Base-by-base conservation (phyloP, 2,329 filamentous ascomycete genomes). In the Talaromyces sp. region DNA sequence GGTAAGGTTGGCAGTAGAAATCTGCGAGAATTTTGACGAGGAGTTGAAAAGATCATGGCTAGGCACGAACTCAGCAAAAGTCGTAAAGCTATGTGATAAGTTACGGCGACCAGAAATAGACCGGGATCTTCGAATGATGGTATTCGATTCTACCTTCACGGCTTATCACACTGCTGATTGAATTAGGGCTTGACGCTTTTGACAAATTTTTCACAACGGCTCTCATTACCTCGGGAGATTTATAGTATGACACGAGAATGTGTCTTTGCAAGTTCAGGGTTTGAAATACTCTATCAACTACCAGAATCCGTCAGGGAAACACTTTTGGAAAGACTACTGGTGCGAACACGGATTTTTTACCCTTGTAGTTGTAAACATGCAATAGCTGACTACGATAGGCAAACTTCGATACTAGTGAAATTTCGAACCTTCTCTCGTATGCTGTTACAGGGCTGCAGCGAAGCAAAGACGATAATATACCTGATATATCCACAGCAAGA, bases 1-100 rank as follows among this genome's bases (percentile, higher is more conserved):
- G 34, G 70, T 79, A 47, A 66, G 68, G 6, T 64, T 79, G 16
- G 75, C 75, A 0, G 72, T 73, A 40, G 69, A 69, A 2, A 75
- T 78, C 40, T 70, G 72, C 27, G 69, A 73, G 42, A 68, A 67
- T 40, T 70, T 78, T 54, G 68, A 76, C 5, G 57, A 62, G 7
- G 65, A 65, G 6, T 73, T 75, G 58, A 76, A 70, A 57, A 51
- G 69, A 8, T 53, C 60, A 16, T 79, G 77, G 77, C 65, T 76
- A 23, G 64, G 65, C 7, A 67, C 62, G 10, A 76, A 75, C 42
- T 61, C 64, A 5, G 56, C 69, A 5, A 78, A 75, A 51, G 68
- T 77, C 51, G 67, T 68, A 10, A 78, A 78, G 55, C 60, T 78
- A 18, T 73, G 70, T 23, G 75, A 77, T 53, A 78, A 78, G 63